Base-by-base conservation (phyloP, 2,329 filamentous ascomycete genomes). In the Exophiala spinifera region DNA sequence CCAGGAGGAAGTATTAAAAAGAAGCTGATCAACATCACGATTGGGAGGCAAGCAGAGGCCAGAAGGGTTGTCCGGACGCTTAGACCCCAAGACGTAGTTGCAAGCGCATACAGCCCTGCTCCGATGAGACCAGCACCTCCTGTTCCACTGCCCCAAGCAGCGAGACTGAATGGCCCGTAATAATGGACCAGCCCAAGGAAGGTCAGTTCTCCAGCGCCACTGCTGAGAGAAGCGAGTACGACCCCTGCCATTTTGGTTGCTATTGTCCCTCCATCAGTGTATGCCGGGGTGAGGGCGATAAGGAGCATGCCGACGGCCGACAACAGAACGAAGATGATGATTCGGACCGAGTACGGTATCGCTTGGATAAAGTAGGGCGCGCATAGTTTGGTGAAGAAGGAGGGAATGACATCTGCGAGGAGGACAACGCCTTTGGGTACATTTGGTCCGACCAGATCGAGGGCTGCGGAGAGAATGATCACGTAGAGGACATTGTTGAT, bases 401-500 rank as follows among this genome's bases (percentile, higher is more conserved):
- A 91, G 1, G 94, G 94, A 19, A 95, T 77, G 51, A 97, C 90
- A 70, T 96, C 91, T 69, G 91, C 91, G 59, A 97, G 88, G 51
- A 97, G 85, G 51, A 99, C 92, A 53, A 95, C 82, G 64, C 89
- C 90, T 71, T 97, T 97, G 46, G 94, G 94, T 1, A 96, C 79
- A 61, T 78, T 71, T 28, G 89, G 86, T 33, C 92, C 92, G 64
- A 97, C 94, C 58, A 99, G 88, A 67, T 99, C 94, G 65, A 96
- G 88, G 3, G 94, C 94, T 33, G 94, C 89, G 25, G 91, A 95
- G 66, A 99, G 87, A 68, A 97, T 94, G 70, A 97, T 89, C 52
- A 97, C 92, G 73, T 96, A 97, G 74, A 96, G 87, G 63, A 97
- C 89, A 75, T 97, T 97, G 74, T 99, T 97, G 69, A 97, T 94